Conservation (phyloP, 2,329 filamentous ascomycete genomes). For the Beauveria asiatica region DNA sequence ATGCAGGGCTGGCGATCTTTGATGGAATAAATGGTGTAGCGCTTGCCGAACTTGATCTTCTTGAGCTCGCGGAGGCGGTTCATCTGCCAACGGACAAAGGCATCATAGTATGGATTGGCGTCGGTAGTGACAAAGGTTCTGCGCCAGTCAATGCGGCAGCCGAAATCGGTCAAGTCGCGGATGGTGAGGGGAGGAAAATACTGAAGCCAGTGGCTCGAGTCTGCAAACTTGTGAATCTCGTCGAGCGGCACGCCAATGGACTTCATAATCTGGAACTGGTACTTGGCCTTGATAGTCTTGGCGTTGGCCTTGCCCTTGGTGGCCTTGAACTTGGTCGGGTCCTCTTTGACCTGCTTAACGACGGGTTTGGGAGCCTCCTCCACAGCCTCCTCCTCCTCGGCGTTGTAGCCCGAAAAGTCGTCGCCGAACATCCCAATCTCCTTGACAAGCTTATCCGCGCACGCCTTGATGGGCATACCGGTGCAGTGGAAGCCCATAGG, state of each 20-base stretch:
- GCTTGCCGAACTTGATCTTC: constrained; percentile 89
- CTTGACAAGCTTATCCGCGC: constrained; percentile 85
- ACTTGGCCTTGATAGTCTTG: constrained; percentile 89
- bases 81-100: constrained; percentile 97
- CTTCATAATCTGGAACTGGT: constrained; percentile 92
- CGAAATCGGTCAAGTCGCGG: constrained; percentile 73
- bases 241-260: constrained; percentile 78
- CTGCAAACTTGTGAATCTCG: constrained; percentile 89
- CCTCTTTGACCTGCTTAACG: constrained; percentile 63
- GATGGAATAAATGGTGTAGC: constrained; percentile 77
- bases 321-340: constrained; percentile 82
- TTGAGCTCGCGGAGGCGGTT: constrained; percentile 77
- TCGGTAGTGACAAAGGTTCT: constrained; percentile 90
- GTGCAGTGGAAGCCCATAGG: constrained; percentile 90
- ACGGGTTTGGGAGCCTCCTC: constrained; percentile 41
- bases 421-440: constrained; percentile 85
- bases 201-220: constrained; percentile 85
- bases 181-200: constrained; percentile 62
- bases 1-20: constrained; percentile 39
- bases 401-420: constrained; percentile 71
- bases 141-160: constrained; percentile 86
- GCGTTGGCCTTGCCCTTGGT: constrained; percentile 89
- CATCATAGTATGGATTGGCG: constrained; percentile 92
- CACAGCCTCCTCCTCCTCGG: constrained; percentile 47
- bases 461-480: constrained; percentile 96